These are phyloP conservation scores for Monosporascus ibericus DNA, from an alignment of 2,329 filamentous ascomycete species.

Conservation along the genomic window DNA sequence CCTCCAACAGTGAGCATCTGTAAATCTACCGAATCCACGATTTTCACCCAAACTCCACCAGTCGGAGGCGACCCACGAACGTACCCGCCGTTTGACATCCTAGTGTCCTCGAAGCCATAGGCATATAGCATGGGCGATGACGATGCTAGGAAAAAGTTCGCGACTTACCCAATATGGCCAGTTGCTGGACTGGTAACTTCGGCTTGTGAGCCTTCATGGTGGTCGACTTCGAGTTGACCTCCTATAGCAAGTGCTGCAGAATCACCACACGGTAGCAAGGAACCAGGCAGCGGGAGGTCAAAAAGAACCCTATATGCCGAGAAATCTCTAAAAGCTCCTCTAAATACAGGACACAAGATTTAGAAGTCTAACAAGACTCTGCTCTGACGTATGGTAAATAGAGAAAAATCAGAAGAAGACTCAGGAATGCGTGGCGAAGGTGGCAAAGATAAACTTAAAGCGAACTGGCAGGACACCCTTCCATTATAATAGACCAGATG, in stretches of 20 bases:
- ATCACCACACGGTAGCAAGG: no score
- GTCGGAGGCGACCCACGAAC: neutral
- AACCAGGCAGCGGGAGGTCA: neutral
- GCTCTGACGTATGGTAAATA: no score
- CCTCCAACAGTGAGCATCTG: neutral
- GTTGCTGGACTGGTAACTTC: slow-evolving; percentile 69
- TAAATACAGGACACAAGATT: no score
- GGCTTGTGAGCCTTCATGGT: slow-evolving; percentile 30
- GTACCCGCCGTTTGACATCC: neutral
- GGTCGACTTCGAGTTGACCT: slow-evolving; percentile 8
- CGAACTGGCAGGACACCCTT: neutral
- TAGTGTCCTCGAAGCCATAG: neutral
- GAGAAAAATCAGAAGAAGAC: no score
- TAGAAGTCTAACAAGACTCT: no score
- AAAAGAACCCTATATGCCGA: neutral
- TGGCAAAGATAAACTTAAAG: no score
- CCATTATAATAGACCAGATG: neutral
- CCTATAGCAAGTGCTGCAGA: no score
- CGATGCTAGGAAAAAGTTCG: slow-evolving; percentile 2
- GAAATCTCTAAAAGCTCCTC: no score
- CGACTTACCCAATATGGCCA: slow-evolving; percentile 67
- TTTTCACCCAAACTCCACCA: neutral
- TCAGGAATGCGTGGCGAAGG: no score
- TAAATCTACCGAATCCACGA: neutral
- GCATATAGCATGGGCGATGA: slow-evolving; percentile 5